These are phyloP conservation scores for Candida buenavistaensis DNA, from an alignment of 1,139 yeast genomes.

Conservation along the genomic window DNA sequence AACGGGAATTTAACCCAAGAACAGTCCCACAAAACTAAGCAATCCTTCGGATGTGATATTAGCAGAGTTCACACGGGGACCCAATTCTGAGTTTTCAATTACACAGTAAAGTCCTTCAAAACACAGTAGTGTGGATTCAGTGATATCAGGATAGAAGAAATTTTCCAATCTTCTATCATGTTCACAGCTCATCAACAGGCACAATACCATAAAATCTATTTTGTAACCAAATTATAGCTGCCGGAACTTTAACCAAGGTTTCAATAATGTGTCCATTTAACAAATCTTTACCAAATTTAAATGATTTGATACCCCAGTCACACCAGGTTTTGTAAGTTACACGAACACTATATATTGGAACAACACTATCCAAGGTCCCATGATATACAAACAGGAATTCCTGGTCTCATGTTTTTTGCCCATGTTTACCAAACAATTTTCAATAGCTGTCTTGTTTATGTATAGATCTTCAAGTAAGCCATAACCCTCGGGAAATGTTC, in stretches of 20 bases:
- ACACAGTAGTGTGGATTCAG: constrained; percentile 2
- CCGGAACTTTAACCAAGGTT: constrained; percentile 27
- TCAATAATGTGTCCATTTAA: constrained; percentile 31
- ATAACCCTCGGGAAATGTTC: constrained; percentile 15
- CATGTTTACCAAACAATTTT: constrained; percentile 22
- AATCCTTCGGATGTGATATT: constrained; percentile 1
- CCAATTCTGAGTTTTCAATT: background rate
- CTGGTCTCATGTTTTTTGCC: constrained; percentile 21
- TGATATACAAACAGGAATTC: constrained; percentile 37
- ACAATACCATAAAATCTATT: constrained; percentile 20
- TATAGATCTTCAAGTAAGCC: constrained; percentile 17
- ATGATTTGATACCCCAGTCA: constrained; percentile 27
- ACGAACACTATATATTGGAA: constrained; percentile 25
- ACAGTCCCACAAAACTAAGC: background rate
- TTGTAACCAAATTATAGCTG: constrained; percentile 29
- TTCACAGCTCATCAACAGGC: constrained; percentile 30
- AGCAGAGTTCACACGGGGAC: constrained; percentile 1
- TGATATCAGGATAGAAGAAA: constrained; percentile 21
- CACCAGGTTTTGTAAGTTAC: constrained; percentile 35
- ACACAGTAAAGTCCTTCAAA: background rate
- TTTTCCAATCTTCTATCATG: constrained; percentile 23
- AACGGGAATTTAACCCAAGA: too few relatives aligned
- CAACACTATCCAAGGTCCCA: constrained; percentile 28
- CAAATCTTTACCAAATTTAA: constrained; percentile 27
- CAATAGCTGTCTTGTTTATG: constrained; percentile 16